Evolutionary conservation across 1,139 yeast genomes (phyloP), one percentile per base, ranked within the genome.

Genomic region (Protomyces inouyei): DNA sequence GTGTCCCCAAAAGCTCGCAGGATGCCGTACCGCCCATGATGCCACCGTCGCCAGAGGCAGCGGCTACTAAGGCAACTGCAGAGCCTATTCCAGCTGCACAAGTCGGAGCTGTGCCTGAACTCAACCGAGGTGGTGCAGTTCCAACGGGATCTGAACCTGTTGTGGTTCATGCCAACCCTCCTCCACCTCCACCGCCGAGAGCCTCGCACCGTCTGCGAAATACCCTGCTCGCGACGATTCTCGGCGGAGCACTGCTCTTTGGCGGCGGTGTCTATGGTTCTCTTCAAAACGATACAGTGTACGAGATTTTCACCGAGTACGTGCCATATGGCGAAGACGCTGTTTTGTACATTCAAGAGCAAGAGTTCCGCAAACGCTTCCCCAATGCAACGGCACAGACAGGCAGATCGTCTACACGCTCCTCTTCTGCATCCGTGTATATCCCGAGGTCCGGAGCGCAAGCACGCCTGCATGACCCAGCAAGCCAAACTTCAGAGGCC

Each of bases 291-390:
- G 80, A 78, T 69, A 70, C 71, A 28, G 74, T 77, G 70, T 77
- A 76, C 69, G 79, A 77, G 61, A 68, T 78, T 46, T 85, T 84
- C 73, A 77, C 83, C 32, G 85, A 84, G 67, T 82, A 81, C 66
- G 81, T 85, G 52, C 92, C 92, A 25, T 78, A 80, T 60, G 86
- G 85, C 45, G 86, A 84, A 69, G 74, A 76, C 36, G 74, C 82
- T 32, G 79, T 85, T 32, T 82, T 82, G 61, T 71, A 74, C 23
- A 76, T 82, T 60, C 88, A 85, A 68, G 77, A 78, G 72, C 76
- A 76, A 65, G 74, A 73, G 69, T 73, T 76, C 66, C 74, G 76
- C 65, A 66, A 76, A 28, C 71, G 71, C 65, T 72, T 60, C 68
- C 74, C 76, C 67, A 52, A 76, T 74, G 70, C 72, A 72, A 67